A percentile compares a stretch with the other conserved stretches of the same genome.
Evolutionary conservation across 495 filamentous ascomycete genomes (phyloP).

Genomic region (Penicillium cosmopolitanum): DNA sequence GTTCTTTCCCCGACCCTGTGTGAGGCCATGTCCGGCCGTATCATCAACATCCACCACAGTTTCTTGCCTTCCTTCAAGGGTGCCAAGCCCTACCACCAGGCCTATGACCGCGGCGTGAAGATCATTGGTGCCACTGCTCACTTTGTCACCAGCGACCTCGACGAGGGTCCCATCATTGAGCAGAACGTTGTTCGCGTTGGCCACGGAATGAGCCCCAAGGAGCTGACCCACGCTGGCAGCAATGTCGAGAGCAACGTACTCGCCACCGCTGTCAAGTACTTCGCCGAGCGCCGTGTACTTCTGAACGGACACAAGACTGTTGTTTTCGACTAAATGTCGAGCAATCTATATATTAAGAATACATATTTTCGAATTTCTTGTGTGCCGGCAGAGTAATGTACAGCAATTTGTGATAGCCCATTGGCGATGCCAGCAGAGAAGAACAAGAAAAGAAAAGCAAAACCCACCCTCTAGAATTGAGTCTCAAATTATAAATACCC

Average conservation of each 20-base stretch:
- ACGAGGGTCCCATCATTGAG: constrained; percentile 80
- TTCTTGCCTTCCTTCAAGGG: constrained; percentile 82
- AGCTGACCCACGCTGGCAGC: constrained; percentile 70
- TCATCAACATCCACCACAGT: constrained; percentile 83
- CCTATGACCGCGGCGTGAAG: constrained; percentile 76
- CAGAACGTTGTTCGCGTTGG: constrained; percentile 71
- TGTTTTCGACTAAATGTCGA: constrained; percentile 58
- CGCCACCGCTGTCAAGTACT: constrained; percentile 73
- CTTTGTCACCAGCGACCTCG: constrained; percentile 75
- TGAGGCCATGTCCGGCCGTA: constrained; percentile 69
- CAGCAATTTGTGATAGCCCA: not conserved
- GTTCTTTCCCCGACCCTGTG: constrained; percentile 73
- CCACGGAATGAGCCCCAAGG: constrained; percentile 70
- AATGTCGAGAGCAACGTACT: constrained; percentile 77
- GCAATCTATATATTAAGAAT: not conserved
- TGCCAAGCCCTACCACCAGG: constrained; percentile 81
- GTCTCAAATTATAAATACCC: too few relatives aligned
- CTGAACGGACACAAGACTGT: constrained; percentile 75
- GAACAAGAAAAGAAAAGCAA: not conserved
- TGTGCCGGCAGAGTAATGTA: not conserved
- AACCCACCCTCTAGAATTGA: too few relatives aligned
- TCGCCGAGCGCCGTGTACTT: constrained; percentile 70
- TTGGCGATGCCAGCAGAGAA: not conserved
- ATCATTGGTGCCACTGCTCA: constrained; percentile 79
- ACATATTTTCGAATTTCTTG: not conserved